Percentiles rank a stretch among this genome's conserved stretches.
phyloP scores from a whole-genome alignment of 2,329 filamentous ascomycete species.

The Penicillium sp. region DNA sequence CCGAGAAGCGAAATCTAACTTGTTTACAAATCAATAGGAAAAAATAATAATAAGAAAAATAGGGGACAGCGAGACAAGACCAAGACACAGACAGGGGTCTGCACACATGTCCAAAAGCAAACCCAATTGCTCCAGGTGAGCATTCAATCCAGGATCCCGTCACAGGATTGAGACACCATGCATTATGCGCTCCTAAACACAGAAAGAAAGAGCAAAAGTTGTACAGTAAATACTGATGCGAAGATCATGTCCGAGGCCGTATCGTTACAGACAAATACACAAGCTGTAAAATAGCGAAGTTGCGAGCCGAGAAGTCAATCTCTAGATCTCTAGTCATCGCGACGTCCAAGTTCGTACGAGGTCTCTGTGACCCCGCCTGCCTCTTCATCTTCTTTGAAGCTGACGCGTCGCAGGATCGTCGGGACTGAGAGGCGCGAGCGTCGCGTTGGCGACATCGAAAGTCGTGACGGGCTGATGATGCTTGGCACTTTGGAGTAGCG shows the following conservation, averaged over 20 bases:
- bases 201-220: constrained; percentile 15
- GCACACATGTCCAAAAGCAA: constrained; percentile 13
- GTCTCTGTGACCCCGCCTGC: constrained; percentile 30
- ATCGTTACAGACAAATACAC: constrained; percentile 22
- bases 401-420: constrained; percentile 37
- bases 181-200: constrained; percentile 19
- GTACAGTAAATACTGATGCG: constrained; percentile 25
- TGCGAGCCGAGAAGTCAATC: not conserved
- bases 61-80: constrained; percentile 14
- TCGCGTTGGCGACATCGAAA: constrained; percentile 34
- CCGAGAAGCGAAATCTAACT: constrained; percentile 29
- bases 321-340: constrained; percentile 28
- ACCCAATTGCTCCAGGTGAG: constrained; percentile 23
- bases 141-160: constrained; percentile 23
- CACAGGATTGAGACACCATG: constrained; percentile 22
- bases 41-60: constrained; percentile 11
- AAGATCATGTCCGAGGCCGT: constrained; percentile 27
- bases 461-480: constrained; percentile 25
- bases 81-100: not conserved
- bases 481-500: constrained; percentile 35
- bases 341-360: constrained; percentile 39
- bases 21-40: constrained; percentile 22
- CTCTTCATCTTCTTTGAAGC: constrained; percentile 44
- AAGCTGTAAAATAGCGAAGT: constrained; percentile 6
- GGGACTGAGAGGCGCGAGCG: constrained; percentile 35